Conservation (phyloP, 2,329 filamentous ascomycete species). For the Didymella pomorum region DNA sequence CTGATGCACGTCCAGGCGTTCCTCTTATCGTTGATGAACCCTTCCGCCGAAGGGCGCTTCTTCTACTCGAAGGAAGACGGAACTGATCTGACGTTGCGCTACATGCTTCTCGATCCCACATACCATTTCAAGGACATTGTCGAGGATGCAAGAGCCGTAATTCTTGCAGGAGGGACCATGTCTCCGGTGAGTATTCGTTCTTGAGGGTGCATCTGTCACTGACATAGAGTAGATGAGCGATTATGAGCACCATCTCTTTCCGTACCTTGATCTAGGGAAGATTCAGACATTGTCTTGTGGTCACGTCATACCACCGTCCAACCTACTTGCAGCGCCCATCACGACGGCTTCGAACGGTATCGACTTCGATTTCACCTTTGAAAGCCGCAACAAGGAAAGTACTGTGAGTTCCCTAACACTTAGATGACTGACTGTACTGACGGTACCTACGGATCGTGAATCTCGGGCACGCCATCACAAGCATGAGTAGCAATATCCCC, state of each 20-base stretch:
- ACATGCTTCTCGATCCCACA: slow-evolving; percentile 88
- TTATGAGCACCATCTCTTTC: slow-evolving; percentile 86
- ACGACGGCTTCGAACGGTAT: slow-evolving; percentile 56
- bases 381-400: slow-evolving; percentile 71
- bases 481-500: slow-evolving; percentile 76
- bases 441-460: slow-evolving; percentile 63
- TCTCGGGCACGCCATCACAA: slow-evolving; percentile 76
- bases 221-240: slow-evolving; percentile 71
- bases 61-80: slow-evolving; percentile 61
- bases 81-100: slow-evolving; percentile 72
- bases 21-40: slow-evolving; percentile 83
- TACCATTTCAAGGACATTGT: slow-evolving; percentile 91
- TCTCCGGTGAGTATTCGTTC: slow-evolving; percentile 70
- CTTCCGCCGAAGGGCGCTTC: slow-evolving; percentile 71
- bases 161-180: slow-evolving; percentile 96
- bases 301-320: slow-evolving; percentile 86
- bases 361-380: slow-evolving; percentile 87
- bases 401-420: too few relatives aligned
- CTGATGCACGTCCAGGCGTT: slow-evolving; percentile 73
- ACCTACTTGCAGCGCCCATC: slow-evolving; percentile 80
- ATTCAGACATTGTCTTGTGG: slow-evolving; percentile 89
- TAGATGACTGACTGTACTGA: too few relatives aligned
- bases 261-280: slow-evolving; percentile 68
- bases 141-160: slow-evolving; percentile 81
- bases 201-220: background rate